Base-by-base conservation (phyloP, 768 basidiomycete genomes). In the Auricularia sp. region DNA sequence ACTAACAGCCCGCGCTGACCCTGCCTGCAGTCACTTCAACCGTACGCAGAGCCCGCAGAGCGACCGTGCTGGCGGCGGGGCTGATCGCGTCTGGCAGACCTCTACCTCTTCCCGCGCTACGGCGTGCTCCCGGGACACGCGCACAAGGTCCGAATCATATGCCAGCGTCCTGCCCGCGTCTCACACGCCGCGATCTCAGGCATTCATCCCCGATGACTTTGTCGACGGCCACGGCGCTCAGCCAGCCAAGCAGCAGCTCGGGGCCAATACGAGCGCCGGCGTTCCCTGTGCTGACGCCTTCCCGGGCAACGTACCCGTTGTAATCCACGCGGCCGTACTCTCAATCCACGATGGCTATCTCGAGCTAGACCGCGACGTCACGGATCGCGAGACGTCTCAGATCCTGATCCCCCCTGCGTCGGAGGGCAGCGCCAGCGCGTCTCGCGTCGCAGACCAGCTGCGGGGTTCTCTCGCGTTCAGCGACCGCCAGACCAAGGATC, bases 41-140 rank as follows among this genome's bases (percentile, higher is more conserved):
- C 56, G 56, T 59, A 29, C 11, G 56, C 29, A 59, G 5, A 7
- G 3, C 1, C 23, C 56, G 12, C 23, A 14, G 23, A 18, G 11
- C 23, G 14, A 12, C 7, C 4, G 6, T 29, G 29, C 7, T 29
- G 34, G 34, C 18, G 11, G 53, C 53, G n/a, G 29, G 23, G 29
- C 56, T 59, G 16, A 59, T 29, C 56, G 4, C 10, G 29, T 6
- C 56, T 29, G 11, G 23, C 56, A 59, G 56, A 59, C 56, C 56
- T 59, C 34, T 59, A 59, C 56, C 56, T 59, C 56, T 59, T 59
- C 23, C 56, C 56, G 23, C 56, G 56, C 56, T 59, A 59, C 29
- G 56, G 56, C 34, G 56, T 59, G 29, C 29, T 59, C 29, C 56
- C 56, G 11, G 56, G 56, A 29, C 56, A 59, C 56, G 56, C 56